A percentile compares a stretch with the other conserved stretches of the same genome.
These are phyloP conservation scores for Cryptococcus hybrid DNA, from an alignment of 1,284 basidiomycete genomes.

Conservation along the genomic window DNA sequence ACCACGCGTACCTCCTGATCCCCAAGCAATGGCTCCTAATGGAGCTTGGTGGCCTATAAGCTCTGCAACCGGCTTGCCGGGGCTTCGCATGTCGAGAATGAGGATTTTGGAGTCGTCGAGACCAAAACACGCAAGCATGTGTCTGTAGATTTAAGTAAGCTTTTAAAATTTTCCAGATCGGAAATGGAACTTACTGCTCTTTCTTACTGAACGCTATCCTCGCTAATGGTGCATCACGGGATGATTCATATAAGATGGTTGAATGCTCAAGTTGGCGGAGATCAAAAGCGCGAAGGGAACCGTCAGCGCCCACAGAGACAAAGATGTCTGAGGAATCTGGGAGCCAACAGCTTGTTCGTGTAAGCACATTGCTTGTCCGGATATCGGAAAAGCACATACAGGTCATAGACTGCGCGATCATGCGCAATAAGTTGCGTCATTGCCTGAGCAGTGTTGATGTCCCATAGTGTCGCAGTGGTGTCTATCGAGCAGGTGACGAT, in stretches of 20 bases:
- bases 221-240: conserved; percentile 63
- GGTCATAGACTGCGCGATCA: conserved; percentile 79
- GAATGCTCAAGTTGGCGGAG: conserved; percentile 94
- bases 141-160: conserved; percentile 18
- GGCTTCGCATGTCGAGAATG: conserved; percentile 90
- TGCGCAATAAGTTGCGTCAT: conserved; percentile 98
- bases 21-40: conserved; percentile 85
- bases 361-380: not conserved
- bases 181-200: conserved; percentile 33
- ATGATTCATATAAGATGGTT: conserved; percentile 96
- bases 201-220: conserved; percentile 70
- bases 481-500: conserved; percentile 96
- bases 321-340: conserved; percentile 97
- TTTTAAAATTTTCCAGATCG: not conserved
- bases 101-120: conserved; percentile 81
- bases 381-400: conserved; percentile 22
- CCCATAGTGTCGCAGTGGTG: conserved; percentile 95
- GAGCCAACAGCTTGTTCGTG: conserved; percentile 71
- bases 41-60: conserved; percentile 67
- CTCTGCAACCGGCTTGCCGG: conserved; percentile 89
- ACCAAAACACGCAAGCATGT: conserved; percentile 50
- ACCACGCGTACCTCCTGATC: conserved; percentile 52
- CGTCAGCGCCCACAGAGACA: conserved; percentile 97
- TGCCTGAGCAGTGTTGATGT: conserved; percentile 92
- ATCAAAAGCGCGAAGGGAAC: conserved; percentile 94